Evolutionary conservation across 768 basidiomycete genomes (phyloP).

Genomic region (Panaeolus papilionaceus): DNA sequence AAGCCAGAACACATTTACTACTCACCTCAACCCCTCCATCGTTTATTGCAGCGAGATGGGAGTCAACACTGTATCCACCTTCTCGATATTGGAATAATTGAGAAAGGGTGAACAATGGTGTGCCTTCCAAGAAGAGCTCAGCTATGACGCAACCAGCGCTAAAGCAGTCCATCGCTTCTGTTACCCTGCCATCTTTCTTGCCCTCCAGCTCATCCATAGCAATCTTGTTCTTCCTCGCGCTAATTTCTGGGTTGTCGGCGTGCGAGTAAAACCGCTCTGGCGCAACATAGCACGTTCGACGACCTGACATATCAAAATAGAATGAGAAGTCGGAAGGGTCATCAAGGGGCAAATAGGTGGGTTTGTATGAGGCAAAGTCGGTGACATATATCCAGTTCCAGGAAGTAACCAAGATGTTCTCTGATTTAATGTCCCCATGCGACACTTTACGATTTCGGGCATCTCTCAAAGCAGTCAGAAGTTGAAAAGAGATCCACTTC

Average conservation of each 20-base stretch:
- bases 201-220: constrained; percentile 62
- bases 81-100: constrained; percentile 95
- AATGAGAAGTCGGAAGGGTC: constrained; percentile 98
- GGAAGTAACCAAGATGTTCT: constrained; percentile 95
- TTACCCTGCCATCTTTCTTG: constrained; percentile 80
- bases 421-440: constrained; percentile 97
- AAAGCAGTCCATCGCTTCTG: constrained; percentile 98
- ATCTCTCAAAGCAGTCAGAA: constrained; percentile 84
- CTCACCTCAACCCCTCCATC: constrained; percentile 85
- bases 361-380: constrained; percentile 96
- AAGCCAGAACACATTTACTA: constrained; percentile 12
- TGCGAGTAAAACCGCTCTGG: constrained; percentile 94
- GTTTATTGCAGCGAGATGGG: constrained; percentile 74
- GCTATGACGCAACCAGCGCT: constrained; percentile 94
- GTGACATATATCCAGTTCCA: constrained; percentile 96
- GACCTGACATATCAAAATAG: constrained; percentile 95
- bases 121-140: constrained; percentile 95
- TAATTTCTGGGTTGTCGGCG: constrained; percentile 69
- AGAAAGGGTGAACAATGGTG: constrained; percentile 90
- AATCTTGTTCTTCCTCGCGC: constrained; percentile 65
- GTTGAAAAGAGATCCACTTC: constrained; percentile 97
- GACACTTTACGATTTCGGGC: constrained; percentile 87
- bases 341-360: constrained; percentile 92
- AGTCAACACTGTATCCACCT: constrained; percentile 80
- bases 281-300: constrained; percentile 94